Evolutionary conservation across 371 early-diverging fungal genomes (phyloP).

Genomic region (Actinomortierella ambigua): DNA sequence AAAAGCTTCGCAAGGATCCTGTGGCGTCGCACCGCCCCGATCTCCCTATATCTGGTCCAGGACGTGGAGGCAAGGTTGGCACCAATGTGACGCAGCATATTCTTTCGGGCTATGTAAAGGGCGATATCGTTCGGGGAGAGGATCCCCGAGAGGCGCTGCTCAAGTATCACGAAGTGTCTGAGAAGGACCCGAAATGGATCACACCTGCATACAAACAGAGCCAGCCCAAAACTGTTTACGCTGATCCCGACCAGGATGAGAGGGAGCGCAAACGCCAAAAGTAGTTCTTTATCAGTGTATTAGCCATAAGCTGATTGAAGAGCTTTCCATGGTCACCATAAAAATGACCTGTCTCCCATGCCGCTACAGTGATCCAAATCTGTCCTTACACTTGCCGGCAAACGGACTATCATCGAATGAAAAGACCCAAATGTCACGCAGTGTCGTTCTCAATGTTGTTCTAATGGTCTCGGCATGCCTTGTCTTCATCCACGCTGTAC

Average conservation of each 20-base stretch:
- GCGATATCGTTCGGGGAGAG: slow-evolving; percentile 80
- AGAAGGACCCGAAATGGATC: slow-evolving; percentile 86
- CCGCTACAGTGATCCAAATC: no score
- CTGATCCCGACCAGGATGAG: slow-evolving; percentile 68
- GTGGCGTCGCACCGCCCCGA: slow-evolving; percentile 77
- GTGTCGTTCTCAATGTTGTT: no score
- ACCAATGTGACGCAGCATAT: slow-evolving; percentile 84
- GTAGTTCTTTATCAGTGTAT: no score
- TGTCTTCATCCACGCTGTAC: no score
- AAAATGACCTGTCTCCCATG: no score
- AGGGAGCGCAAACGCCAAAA: slow-evolving; percentile 58
- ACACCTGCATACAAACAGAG: slow-evolving; percentile 84
- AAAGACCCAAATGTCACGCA: no score
- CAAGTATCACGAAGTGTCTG: slow-evolving; percentile 85
- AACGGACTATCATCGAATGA: no score
- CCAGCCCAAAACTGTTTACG: slow-evolving; percentile 83
- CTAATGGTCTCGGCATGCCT: no score
- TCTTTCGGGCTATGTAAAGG: slow-evolving; percentile 78
- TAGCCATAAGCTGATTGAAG: no score
- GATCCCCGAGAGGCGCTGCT: slow-evolving; percentile 96
- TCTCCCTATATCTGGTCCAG: slow-evolving; percentile 81
- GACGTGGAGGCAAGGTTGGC: slow-evolving; percentile 84
- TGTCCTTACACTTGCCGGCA: no score
- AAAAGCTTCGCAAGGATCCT: slow-evolving; percentile 80
- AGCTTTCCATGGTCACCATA: no score